Evolutionary conservation across 2,329 filamentous ascomycete genomes (phyloP).

Genomic region (Aspergillus aculeatinus): DNA sequence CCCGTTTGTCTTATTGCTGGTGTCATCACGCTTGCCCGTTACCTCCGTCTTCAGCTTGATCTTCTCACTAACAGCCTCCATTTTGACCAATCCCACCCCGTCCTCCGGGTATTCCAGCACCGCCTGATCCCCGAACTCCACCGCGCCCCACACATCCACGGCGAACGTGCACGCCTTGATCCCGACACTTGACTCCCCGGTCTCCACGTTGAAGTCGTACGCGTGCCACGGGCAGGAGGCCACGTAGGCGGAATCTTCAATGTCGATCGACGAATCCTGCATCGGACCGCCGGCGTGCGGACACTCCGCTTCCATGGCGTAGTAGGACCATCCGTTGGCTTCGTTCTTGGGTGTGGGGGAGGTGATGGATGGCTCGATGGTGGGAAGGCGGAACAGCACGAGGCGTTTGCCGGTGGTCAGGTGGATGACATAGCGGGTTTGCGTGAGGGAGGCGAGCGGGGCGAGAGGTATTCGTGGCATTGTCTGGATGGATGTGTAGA

Average conservation of each 20-base stretch:
- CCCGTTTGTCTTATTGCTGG: not conserved
- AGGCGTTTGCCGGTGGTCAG: conserved; percentile 48
- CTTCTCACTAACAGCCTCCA: conserved; percentile 49
- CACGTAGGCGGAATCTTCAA: conserved; percentile 50
- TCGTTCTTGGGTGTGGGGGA: conserved; percentile 25
- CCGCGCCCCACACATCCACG: conserved; percentile 38
- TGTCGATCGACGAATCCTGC: conserved; percentile 48
- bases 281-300: conserved; percentile 50
- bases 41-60: conserved; percentile 42
- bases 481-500: not conserved
- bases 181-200: conserved; percentile 50
- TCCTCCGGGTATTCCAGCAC: conserved; percentile 33
- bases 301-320: conserved; percentile 51
- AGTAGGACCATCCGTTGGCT: conserved; percentile 47
- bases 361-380: conserved; percentile 33
- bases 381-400: conserved; percentile 47
- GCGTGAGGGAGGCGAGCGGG: conserved; percentile 34
- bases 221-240: conserved; percentile 52
- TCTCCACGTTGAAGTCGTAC: conserved; percentile 52
- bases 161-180: conserved; percentile 50
- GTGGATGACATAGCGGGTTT: conserved; percentile 45
- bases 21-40: not conserved
- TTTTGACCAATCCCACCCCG: conserved; percentile 26
- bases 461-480: conserved; percentile 29
- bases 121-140: conserved; percentile 28